Base-by-base conservation (phyloP, 441 rosid species). In the Erysimum pusillum region DNA sequence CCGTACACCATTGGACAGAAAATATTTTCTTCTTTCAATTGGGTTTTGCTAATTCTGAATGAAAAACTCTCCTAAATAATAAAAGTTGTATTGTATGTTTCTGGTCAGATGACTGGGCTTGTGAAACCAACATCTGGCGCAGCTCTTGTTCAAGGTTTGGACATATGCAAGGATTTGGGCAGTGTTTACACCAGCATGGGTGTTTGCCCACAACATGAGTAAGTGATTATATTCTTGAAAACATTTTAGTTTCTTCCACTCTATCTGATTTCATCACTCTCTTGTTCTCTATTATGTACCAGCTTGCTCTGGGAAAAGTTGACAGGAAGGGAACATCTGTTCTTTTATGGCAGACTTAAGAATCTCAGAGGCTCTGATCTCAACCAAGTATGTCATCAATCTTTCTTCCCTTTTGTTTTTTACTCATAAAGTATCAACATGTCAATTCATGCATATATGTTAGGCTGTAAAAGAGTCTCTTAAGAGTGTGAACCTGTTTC, bases 391-490 rank as follows among this genome's bases (percentile, higher is more conserved):
- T 31, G 64, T 4, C 25, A 22, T 22, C 25, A 22, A 22, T 22
- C 25, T 22, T 22, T 22, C 1, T 22, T 22, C 25, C 25, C 25
- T 22, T 22, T 22, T 22, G 36, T 34, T 34, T 34, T 34, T 34
- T 7, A 6, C 36, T 34, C 25, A 22, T 22, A 22, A 22, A 22
- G 25, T 22, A 22, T 22, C 25, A 22, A 22, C 25, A 34, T 1
- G 7, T 35, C 38, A 35, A 6, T 35, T 35, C 38, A 35, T 35
- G 38, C 8, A 35, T 35, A 35, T 35, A 3, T 3, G 14, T 39
- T 74, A 96, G 99, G 98, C 98, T 25, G 99, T 96, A 73, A 97
- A 95, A 76, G 97, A 93, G 65, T 95, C 99, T 79, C 93, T 93
- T 38, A 85, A 72, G 86, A 81, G 86, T 56, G 90, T 91, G 39